phyloP scores from a whole-genome alignment of 306 rosid genomes.

The Pterocarpus macrocarpus region DNA sequence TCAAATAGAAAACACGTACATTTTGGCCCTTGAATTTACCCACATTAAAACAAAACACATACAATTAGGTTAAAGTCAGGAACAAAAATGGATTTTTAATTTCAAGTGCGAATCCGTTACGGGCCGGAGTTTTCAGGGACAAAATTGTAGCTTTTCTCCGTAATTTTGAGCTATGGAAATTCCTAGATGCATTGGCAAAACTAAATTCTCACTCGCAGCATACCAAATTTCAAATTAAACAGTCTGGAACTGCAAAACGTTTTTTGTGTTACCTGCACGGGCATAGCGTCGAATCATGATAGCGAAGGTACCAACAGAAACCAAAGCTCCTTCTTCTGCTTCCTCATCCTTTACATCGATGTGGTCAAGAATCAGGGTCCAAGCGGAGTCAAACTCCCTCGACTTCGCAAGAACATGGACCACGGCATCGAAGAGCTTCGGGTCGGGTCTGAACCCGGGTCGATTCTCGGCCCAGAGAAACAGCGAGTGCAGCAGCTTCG shows the following conservation, averaged over 20 bases:
- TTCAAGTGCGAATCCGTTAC: too few relatives aligned
- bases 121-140: too few relatives aligned
- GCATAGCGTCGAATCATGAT: constrained; percentile 85
- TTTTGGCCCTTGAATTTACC: too few relatives aligned
- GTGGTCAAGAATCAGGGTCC: constrained; percentile 67
- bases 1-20: too few relatives aligned
- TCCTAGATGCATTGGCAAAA: background rate
- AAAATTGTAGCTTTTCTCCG: too few relatives aligned
- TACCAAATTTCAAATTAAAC: constrained; percentile 10
- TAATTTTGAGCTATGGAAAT: too few relatives aligned
- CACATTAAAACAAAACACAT: too few relatives aligned
- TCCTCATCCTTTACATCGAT: constrained; percentile 38
- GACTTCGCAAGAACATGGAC: constrained; percentile 70
- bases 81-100: too few relatives aligned
- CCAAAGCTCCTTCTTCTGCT: constrained; percentile 51
- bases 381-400: constrained; percentile 73
- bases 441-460: constrained; percentile 60
- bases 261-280: constrained; percentile 67
- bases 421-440: constrained; percentile 58
- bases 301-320: constrained; percentile 68
- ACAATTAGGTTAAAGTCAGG: too few relatives aligned
- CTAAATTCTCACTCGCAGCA: background rate
- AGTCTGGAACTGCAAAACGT: background rate
- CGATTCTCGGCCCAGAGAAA: constrained; percentile 77
- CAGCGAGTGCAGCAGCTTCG: constrained; percentile 71